Percentiles rank a stretch among this genome's conserved stretches.
phyloP scores from a whole-genome alignment of 305 asterid genomes.

The Lippia alba region DNA sequence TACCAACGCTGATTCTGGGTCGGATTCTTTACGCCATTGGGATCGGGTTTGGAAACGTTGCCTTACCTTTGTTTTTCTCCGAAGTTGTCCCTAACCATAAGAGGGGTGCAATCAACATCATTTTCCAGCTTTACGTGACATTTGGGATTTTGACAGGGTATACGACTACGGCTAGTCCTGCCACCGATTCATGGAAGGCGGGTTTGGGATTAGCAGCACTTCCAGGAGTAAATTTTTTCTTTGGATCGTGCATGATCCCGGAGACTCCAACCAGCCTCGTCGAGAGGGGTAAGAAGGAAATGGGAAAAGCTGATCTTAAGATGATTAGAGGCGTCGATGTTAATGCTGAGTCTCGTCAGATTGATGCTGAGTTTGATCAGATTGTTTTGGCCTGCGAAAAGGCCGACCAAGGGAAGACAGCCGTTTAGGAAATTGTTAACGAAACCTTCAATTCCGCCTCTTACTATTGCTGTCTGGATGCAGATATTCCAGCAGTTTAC shows the following conservation, averaged over 20 bases:
- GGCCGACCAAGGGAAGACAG: constrained; percentile 38
- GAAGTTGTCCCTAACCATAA: constrained; percentile 61
- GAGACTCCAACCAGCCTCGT: constrained; percentile 63
- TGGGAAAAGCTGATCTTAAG: constrained; percentile 42
- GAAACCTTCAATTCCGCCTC: not conserved
- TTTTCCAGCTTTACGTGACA: constrained; percentile 69
- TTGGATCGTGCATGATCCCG: constrained; percentile 54
- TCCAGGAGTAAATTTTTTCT: constrained; percentile 42
- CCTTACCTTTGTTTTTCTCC: constrained; percentile 61
- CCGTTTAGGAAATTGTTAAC: constrained; percentile 53
- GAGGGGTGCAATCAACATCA: constrained; percentile 67
- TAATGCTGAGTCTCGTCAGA: constrained; percentile 12
- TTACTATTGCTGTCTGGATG: no score
- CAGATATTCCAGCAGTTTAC: no score
- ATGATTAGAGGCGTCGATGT: constrained; percentile 51
- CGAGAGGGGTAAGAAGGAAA: constrained; percentile 43
- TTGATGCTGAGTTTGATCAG: constrained; percentile 49
- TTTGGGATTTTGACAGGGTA: constrained; percentile 64
- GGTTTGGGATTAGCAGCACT: constrained; percentile 58
- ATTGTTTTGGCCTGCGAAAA: constrained; percentile 44
- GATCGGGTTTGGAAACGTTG: constrained; percentile 78
- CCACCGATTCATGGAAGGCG: constrained; percentile 58
- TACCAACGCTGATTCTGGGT: constrained; percentile 55
- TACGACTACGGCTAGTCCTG: constrained; percentile 44
- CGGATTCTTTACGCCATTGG: constrained; percentile 68